Percentiles rank a stretch among this genome's conserved stretches.
Conservation (phyloP, 164 flowering plant species). For the Nelumbo lutea region DNA sequence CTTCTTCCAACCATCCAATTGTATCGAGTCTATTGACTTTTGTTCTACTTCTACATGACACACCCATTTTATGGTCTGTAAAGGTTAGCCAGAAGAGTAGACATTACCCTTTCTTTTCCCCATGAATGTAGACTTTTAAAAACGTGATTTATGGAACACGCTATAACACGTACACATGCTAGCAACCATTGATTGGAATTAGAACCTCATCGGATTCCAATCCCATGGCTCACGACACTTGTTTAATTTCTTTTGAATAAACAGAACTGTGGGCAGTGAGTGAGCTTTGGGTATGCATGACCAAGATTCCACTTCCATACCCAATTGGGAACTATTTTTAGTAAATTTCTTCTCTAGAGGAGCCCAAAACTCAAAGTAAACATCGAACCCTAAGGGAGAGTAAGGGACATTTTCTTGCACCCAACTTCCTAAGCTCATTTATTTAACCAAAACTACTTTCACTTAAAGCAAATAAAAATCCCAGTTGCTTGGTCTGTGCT, state of each 20-base stretch:
- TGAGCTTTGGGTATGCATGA: neutral
- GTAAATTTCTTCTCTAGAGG: neutral
- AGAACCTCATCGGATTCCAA: neutral
- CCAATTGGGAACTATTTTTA: too few species aligned
- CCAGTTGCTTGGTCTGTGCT: constrained; percentile 35
- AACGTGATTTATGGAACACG: neutral
- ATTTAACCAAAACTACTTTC: neutral
- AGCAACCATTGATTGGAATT: neutral
- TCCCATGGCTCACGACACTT: neutral
- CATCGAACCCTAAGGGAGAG: constrained; percentile 21
- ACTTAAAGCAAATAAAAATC: constrained; percentile 17
- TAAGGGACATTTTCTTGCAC: constrained; percentile 12
- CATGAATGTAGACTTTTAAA: neutral
- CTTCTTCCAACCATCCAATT: too few species aligned
- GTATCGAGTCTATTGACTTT: too few species aligned
- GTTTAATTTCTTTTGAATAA: too few species aligned
- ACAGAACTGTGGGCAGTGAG: neutral
- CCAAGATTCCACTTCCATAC: neutral
- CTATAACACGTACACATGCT: too few species aligned
- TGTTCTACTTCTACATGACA: too few species aligned
- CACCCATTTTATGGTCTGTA: too few species aligned
- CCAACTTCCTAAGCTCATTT: neutral
- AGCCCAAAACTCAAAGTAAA: constrained; percentile 9
- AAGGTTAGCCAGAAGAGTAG: too few species aligned
- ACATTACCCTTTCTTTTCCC: neutral